A percentile compares a stretch with the other conserved stretches of the same genome.
These are phyloP conservation scores for Anthoceros angustus DNA, from an alignment of 225 moss, liverwort and hornwort genomes.

Conservation along the genomic window DNA sequence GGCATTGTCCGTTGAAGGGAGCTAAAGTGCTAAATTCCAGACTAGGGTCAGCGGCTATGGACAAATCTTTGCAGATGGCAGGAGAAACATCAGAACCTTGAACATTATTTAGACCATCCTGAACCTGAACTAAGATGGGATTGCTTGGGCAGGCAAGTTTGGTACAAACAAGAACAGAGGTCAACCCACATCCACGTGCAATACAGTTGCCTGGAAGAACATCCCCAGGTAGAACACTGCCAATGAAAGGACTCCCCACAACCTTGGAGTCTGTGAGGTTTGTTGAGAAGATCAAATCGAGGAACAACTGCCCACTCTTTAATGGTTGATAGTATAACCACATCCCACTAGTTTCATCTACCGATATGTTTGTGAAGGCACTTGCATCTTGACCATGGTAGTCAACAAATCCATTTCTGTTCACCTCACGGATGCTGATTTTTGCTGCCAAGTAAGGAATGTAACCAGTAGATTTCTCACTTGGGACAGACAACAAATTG, in stretches of 20 bases:
- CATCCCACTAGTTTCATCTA: background rate
- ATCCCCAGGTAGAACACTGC: background rate
- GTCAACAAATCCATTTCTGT: conserved; percentile 2
- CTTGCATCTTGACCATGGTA: conserved; percentile 12
- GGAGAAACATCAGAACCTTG: background rate
- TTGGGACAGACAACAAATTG: conserved; percentile 19
- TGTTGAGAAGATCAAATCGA: background rate
- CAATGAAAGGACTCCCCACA: background rate
- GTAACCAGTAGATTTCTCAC: conserved; percentile 12
- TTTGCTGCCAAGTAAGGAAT: conserved; percentile 14
- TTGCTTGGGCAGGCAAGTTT: background rate
- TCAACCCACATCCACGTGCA: background rate
- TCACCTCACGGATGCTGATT: conserved; percentile 9
- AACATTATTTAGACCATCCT: background rate
- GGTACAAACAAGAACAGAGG: background rate
- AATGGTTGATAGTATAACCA: conserved; percentile 1
- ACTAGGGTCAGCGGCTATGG: background rate
- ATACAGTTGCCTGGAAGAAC: conserved; percentile 1
- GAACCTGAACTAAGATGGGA: background rate
- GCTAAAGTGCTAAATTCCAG: background rate
- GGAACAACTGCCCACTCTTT: background rate
- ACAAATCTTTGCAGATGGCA: background rate
- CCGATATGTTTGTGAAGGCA: conserved; percentile 11
- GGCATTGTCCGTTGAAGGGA: background rate
- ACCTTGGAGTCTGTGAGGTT: background rate